A percentile compares a stretch with the other conserved stretches of the same genome.
Conservation (phyloP, 768 basidiomycete species). For the Termitomyces sp. region DNA sequence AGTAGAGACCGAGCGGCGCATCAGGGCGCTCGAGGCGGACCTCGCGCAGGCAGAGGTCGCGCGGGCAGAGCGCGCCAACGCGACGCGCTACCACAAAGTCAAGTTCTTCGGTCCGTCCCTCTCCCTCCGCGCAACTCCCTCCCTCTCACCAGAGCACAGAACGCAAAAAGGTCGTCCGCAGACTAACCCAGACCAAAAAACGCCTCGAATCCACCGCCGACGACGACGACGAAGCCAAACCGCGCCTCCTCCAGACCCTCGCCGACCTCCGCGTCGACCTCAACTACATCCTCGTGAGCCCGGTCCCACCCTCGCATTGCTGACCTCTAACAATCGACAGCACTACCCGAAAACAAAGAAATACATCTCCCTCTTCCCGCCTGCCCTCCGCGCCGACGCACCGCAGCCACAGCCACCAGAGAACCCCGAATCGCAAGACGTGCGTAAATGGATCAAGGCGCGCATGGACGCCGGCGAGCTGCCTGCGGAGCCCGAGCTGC, state of each 20-base stretch:
- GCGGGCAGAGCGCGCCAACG: constrained; percentile 67
- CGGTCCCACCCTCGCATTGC: too few species aligned
- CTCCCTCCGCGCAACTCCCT: neutral
- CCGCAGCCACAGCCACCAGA: constrained; percentile 19
- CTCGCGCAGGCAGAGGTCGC: constrained; percentile 56
- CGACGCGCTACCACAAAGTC: constrained; percentile 79
- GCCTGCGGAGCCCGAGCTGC: constrained; percentile 52
- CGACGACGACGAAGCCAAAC: constrained; percentile 29
- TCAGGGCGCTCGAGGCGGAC: constrained; percentile 72
- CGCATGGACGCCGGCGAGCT: constrained; percentile 60
- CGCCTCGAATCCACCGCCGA: constrained; percentile 33
- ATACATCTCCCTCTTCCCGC: constrained; percentile 88
- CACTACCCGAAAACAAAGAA: constrained; percentile 82
- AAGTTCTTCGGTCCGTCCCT: constrained; percentile 85
- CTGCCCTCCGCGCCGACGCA: constrained; percentile 42
- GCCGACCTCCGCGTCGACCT: constrained; percentile 75
- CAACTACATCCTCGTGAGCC: constrained; percentile 78
- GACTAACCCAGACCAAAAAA: constrained; percentile 65
- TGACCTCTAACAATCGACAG: constrained; percentile 28
- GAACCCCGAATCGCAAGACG: constrained; percentile 49
- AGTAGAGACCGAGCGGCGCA: constrained; percentile 73
- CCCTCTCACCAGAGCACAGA: constrained; percentile 37
- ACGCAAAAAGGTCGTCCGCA: constrained; percentile 79
- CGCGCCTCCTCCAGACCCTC: constrained; percentile 43
- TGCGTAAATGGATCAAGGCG: constrained; percentile 53